Conservation (phyloP, 768 basidiomycete species). For the Leccinum uliginosum region DNA sequence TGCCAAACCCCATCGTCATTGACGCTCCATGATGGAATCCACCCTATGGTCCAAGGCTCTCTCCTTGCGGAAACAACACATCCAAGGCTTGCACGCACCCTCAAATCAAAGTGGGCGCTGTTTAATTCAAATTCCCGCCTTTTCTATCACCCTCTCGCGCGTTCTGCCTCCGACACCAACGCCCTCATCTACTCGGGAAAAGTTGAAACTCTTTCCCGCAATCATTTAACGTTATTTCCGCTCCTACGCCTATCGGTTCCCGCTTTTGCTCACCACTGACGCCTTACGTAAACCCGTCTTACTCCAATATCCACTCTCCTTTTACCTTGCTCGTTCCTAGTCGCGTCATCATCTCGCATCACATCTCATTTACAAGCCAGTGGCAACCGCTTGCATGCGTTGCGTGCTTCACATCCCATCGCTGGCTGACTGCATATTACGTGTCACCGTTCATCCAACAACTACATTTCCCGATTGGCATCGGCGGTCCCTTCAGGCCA, state of each 20-base stretch:
- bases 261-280: not conserved
- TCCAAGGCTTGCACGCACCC: not conserved
- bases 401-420: not conserved
- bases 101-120: not conserved
- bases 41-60: not conserved
- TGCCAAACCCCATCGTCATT: not conserved
- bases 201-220: constrained; percentile 8
- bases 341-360: not conserved
- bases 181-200: not conserved
- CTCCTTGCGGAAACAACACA: not conserved
- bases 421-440: not conserved
- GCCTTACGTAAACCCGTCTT: not conserved
- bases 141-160: not conserved
- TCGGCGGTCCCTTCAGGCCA: too few relatives aligned
- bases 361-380: not conserved
- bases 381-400: not conserved
- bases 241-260: constrained; percentile 9
- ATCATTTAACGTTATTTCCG: constrained; percentile 1
- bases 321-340: not conserved
- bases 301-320: not conserved
- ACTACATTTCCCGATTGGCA: not conserved
- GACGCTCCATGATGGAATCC: not conserved
- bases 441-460: not conserved
- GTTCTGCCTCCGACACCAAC: not conserved
- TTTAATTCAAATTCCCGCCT: not conserved